Evolutionary conservation across 2,329 filamentous ascomycete species (phyloP).

Genomic region (Onygenales sp.): DNA sequence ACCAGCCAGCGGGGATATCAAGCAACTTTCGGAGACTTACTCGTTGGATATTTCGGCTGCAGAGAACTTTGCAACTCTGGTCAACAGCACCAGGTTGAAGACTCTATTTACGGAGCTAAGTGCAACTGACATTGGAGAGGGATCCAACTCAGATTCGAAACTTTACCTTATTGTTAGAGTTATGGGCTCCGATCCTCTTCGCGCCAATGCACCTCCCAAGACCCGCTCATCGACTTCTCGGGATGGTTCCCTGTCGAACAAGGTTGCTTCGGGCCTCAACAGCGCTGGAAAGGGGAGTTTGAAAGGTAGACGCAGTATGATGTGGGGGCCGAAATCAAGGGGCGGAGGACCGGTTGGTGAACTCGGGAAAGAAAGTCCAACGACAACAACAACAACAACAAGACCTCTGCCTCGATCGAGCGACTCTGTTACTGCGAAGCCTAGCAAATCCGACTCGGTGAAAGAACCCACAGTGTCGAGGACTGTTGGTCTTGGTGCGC

Average conservation of each 20-base stretch:
- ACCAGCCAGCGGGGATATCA: constrained; percentile 51
- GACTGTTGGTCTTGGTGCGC: constrained; percentile 64
- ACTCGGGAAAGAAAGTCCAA: constrained; percentile 19
- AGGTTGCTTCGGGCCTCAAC: constrained; percentile 18
- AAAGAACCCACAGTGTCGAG: constrained; percentile 46
- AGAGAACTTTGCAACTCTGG: constrained; percentile 57
- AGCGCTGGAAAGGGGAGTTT: constrained; percentile 27
- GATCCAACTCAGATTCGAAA: constrained; percentile 54
- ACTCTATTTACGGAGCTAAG: constrained; percentile 84
- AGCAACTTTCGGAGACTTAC: constrained; percentile 73
- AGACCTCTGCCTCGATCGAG: constrained; percentile 23
- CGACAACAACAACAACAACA: neutral
- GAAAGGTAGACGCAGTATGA: constrained; percentile 35
- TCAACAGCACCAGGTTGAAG: constrained; percentile 60
- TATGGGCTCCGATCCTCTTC: constrained; percentile 47
- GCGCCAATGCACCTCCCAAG: constrained; percentile 15
- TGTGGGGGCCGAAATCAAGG: constrained; percentile 31
- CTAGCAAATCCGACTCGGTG: constrained; percentile 17
- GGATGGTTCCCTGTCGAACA: constrained; percentile 22
- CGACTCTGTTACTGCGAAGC: constrained; percentile 20
- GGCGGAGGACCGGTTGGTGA: constrained; percentile 21
- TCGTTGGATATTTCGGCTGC: constrained; percentile 66
- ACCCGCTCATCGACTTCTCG: constrained; percentile 25
- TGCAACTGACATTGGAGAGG: constrained; percentile 61
- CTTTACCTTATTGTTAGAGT: constrained; percentile 80